Base-by-base conservation (phyloP, 1,284 basidiomycete genomes). In the Termitomyces sp. region DNA sequence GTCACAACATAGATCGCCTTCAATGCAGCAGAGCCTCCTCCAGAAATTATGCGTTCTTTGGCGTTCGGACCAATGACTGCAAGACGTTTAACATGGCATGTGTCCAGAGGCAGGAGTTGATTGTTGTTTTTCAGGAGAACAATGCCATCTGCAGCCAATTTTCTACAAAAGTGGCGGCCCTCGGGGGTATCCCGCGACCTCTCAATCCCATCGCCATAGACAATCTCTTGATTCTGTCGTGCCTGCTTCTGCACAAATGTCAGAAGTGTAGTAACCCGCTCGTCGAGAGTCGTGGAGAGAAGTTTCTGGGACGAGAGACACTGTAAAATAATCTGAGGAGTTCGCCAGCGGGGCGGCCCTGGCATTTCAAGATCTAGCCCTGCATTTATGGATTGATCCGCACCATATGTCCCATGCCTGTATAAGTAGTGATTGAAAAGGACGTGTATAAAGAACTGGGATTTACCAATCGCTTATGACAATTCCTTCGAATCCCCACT, bases 11-110 rank as follows among this genome's bases (percentile, higher is more conserved):
- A 91, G 24, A 82, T 84, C 0, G 90, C 75, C 58, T 84, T 84
- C 36, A 92, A 73, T 13, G 81, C 76, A 1, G 89, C 89, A 40
- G 83, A 86, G 6, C 90, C 90, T 19, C 89, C 90, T 21, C 90
- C 90, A 26, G 85, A 86, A 33, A 86, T 78, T 12, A 86, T 75
- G 33, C 78, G 68, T 41, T 78, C 79, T 61, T 82, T 80, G 19
- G 84, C 86, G 65, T 88, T 90, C 0, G 85, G 83, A 4, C 90
- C 90, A 40, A 92, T 83, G 50, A 92, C 80, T 0, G 85, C 86
- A 51, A 90, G 73, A 62, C 78, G 83, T 65, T 79, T 81, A 43
- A 79, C 64, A 53, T 69, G 74, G 44, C 68, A 62, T 3, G 71
- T 65, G 28, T 67, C 70, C 15, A 90, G 68, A 9, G 89, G 89